Evolutionary conservation across 768 basidiomycete genomes (phyloP), one percentile per base, ranked within the genome.

Genomic region (Boletus sp.): DNA sequence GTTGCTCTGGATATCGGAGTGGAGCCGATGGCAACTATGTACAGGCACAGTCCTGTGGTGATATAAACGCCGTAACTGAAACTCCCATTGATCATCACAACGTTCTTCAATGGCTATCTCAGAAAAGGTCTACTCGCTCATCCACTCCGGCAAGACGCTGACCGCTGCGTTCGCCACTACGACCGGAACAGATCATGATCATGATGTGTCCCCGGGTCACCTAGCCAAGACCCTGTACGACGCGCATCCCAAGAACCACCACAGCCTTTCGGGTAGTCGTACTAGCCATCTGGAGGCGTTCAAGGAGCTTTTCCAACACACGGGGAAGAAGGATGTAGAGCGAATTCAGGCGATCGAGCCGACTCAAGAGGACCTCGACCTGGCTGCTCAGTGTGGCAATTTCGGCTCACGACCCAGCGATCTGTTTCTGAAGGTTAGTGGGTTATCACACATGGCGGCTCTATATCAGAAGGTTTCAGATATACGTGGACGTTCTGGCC

Each of bases 401-500:
- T 85, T 85, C 55, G 77, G 80, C 7, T 64, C 69, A 41, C 72
- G 78, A 34, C 83, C 83, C 10, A 79, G 77, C 47, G 79, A 84
- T 47, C 65, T 86, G 29, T 88, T 87, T 62, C 71, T 87, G 46
- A 80, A 80, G 73, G 84, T 81, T 50, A 39, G 76, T 48, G 9
- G 17, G 47, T 13, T 41, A 58, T 47, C 25, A 44, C 10, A n/a
- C 38, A n/a, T 21, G 25, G 39, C 15, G 7, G 19, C 43, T 23
- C 48, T 50, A 40, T 4, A 33, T 42, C 23, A 13, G 21, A 21
- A 29, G 19, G 21, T 41, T 29, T 44, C 50, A 85, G 84, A 80
- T 88, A 49, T 88, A 85, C 57, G 71, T 76, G 37, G 82, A 86
- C 47, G 77, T 83, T n/a, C 69, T 88, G 19, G 75, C 75, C n/a